Conservation (phyloP, 768 basidiomycete species). For the Rhodocollybia butyracea region DNA sequence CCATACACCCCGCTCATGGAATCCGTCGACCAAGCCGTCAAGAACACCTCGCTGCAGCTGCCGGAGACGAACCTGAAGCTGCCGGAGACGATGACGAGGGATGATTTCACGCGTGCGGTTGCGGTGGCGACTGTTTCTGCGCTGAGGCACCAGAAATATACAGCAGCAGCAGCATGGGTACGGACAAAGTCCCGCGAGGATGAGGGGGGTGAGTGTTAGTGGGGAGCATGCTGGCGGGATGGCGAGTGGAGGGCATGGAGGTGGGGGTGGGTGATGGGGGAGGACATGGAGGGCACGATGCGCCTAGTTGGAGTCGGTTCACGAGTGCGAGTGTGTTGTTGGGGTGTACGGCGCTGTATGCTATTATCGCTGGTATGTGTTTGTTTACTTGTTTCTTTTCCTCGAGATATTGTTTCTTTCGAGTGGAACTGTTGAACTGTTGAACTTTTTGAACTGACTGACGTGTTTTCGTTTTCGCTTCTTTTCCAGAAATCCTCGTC, state of each 20-base stretch:
- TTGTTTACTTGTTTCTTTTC: neutral
- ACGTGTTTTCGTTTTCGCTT: too few species aligned
- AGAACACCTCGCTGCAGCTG: conserved; percentile 52
- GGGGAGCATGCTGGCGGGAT: conserved; percentile 13
- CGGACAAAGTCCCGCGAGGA: conserved; percentile 42
- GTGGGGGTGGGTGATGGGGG: conserved; percentile 42
- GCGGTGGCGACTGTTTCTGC: conserved; percentile 94
- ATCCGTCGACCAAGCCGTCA: conserved; percentile 75
- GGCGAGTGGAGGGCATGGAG: conserved; percentile 18
- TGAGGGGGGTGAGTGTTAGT: conserved; percentile 43
- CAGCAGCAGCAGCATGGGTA: conserved; percentile 21
- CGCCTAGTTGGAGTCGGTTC: conserved; percentile 90
- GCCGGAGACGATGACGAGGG: conserved; percentile 66
- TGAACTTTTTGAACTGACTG: too few species aligned
- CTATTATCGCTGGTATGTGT: conserved; percentile 86
- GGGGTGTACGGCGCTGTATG: conserved; percentile 89
- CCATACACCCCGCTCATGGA: conserved; percentile 69
- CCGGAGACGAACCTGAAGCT: conserved; percentile 56
- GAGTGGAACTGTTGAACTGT: too few species aligned
- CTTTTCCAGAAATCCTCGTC: conserved; percentile 75
- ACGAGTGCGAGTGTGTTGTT: conserved; percentile 89
- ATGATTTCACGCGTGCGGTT: conserved; percentile 91
- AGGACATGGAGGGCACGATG: conserved; percentile 86
- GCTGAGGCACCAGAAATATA: conserved; percentile 72
- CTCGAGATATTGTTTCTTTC: neutral